A percentile compares a stretch with the other conserved stretches of the same genome.
Conservation (phyloP, 164 flowering plant genomes). For the Annona cherimola region DNA sequence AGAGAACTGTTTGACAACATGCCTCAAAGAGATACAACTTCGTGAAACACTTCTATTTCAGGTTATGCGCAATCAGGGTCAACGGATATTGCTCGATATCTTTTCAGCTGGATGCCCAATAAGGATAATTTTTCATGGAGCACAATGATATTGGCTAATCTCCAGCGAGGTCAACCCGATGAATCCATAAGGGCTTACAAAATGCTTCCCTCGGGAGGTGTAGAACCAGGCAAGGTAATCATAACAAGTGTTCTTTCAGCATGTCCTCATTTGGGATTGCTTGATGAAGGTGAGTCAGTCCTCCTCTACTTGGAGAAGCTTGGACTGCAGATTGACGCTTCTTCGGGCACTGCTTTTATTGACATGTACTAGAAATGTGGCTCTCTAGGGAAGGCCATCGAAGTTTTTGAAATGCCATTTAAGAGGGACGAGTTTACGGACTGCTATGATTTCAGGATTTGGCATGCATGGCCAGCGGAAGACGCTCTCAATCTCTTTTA, state of each 20-base stretch:
- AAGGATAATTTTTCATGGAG: slow-evolving; percentile 52
- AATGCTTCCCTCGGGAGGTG: slow-evolving; percentile 33
- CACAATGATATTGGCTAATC: slow-evolving; percentile 49
- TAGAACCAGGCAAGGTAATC: slow-evolving; percentile 28
- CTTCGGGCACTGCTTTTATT: slow-evolving; percentile 28
- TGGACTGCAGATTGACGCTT: slow-evolving; percentile 10
- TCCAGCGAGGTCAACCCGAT: slow-evolving; percentile 14
- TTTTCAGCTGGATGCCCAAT: slow-evolving; percentile 44
- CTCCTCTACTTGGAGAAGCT: slow-evolving; percentile 14
- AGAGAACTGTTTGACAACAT: slow-evolving; percentile 10
- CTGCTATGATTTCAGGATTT: slow-evolving; percentile 13
- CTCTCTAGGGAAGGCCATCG: slow-evolving; percentile 7
- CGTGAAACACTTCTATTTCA: slow-evolving; percentile 14
- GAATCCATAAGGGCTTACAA: slow-evolving; percentile 32
- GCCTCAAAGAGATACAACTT: slow-evolving; percentile 12
- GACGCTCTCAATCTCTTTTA: slow-evolving; percentile 10
- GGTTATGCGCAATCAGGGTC: slow-evolving; percentile 25
- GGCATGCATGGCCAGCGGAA: slow-evolving; percentile 20
- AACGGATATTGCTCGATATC: slow-evolving; percentile 24
- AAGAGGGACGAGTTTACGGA: slow-evolving; percentile 11
- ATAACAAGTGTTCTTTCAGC: slow-evolving; percentile 47
- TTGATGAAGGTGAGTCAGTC: slow-evolving; percentile 14
- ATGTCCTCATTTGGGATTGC: slow-evolving; percentile 41
- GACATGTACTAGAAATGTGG: slow-evolving; percentile 57
- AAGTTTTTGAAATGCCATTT: slow-evolving; percentile 8